Evolutionary conservation across 192 early-diverging fungal genomes (phyloP).

Genomic region (Linnemannia elongata): DNA sequence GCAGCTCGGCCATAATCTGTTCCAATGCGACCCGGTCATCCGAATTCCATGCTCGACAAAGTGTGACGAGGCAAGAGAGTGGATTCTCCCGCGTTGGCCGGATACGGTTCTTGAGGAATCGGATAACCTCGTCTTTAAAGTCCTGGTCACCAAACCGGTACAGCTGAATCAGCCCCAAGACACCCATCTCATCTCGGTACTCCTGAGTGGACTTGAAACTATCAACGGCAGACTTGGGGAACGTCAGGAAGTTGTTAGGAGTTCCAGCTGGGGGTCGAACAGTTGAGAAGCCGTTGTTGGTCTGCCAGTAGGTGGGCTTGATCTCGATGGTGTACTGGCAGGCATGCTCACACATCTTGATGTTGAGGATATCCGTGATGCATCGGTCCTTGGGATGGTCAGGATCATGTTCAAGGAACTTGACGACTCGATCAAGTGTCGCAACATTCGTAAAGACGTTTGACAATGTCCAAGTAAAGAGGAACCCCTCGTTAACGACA

Average conservation of each 20-base stretch:
- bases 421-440: not conserved
- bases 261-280: not conserved
- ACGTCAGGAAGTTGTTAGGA: not conserved
- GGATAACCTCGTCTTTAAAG: not conserved
- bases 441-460: not conserved
- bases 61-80: not conserved
- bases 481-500: not conserved
- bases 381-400: not conserved
- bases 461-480: not conserved
- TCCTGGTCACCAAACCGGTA: not conserved
- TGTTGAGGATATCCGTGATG: not conserved
- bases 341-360: slow-evolving; percentile 1
- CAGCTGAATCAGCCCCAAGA: not conserved
- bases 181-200: not conserved
- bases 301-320: not conserved
- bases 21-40: not conserved
- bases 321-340: not conserved
- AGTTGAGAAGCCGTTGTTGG: not conserved
- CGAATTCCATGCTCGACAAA: not conserved
- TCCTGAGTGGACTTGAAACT: not conserved
- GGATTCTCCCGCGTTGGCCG: not conserved
- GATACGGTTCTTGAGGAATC: not conserved
- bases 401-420: not conserved
- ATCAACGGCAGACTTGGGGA: not conserved
- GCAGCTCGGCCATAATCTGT: not conserved